Conservation (phyloP, 495 filamentous ascomycete species). For the Sabuloglossum arenarium region DNA sequence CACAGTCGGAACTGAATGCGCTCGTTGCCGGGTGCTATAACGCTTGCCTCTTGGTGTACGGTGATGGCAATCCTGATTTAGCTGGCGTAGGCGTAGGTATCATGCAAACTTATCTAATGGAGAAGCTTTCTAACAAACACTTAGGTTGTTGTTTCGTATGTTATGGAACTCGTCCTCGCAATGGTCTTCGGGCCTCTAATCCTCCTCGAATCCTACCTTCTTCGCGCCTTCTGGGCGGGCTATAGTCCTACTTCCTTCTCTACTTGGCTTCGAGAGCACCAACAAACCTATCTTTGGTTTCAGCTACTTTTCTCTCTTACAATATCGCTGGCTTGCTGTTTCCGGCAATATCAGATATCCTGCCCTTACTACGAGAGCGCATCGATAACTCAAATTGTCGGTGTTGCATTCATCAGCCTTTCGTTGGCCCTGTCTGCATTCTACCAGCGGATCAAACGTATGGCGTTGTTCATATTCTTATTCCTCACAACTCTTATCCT, state of each 20-base stretch:
- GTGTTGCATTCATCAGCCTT: not conserved
- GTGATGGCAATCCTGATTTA: not conserved
- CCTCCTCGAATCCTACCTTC: not conserved
- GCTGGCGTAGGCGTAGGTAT: not conserved
- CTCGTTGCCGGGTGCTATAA: not conserved
- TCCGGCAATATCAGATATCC: not conserved
- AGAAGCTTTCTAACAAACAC: not conserved
- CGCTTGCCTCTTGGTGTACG: not conserved
- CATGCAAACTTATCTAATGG: not conserved
- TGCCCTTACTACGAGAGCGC: not conserved
- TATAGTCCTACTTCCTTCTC: not conserved
- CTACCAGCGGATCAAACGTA: not conserved
- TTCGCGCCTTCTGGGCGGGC: not conserved
- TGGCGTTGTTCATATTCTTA: not conserved
- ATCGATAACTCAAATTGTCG: not conserved
- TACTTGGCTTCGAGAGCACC: not conserved
- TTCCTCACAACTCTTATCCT: not conserved
- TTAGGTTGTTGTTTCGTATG: not conserved
- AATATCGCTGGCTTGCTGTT: not conserved
- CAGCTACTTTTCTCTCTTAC: not conserved
- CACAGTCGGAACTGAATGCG: not conserved
- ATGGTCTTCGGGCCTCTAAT: not conserved
- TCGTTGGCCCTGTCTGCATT: not conserved
- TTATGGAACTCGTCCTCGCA: not conserved
- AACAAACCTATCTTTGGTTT: not conserved